Evolutionary conservation across 176 grass and related monocot species (phyloP), one percentile per base, ranked within the genome.

Genomic region (Puccinellia tenuiflora): DNA sequence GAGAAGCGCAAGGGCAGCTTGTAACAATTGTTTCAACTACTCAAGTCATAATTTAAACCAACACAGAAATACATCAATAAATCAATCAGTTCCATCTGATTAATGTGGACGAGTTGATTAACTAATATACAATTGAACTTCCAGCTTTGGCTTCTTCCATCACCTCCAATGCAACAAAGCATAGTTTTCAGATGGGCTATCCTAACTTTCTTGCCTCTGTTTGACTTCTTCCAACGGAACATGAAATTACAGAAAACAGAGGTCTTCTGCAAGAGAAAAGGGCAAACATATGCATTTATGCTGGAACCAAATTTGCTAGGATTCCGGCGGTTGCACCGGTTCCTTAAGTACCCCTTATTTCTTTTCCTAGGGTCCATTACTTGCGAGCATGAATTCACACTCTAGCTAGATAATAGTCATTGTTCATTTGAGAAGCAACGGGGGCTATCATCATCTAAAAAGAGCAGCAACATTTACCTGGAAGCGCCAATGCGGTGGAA

Each of bases 401-500:
- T 47, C 46, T 63, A 73, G 51, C 52, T 33, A 73, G 25, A 12
- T 29, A 38, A 83, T 43, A 38, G 17, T 59, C 28, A n/a, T 28
- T 20, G 79, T 60, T 67, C 7, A n/a, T 38, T 81, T 28, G 38
- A 15, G n/a, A 33, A 66, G 64, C 31, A 52, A 7, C 46, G 25
- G 13, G 30, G 17, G 34, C 12, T 82, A 64, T 72, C 48, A 64
- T 72, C 39, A 62, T n/a, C 29, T 30, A 73, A 39, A 42, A 18
- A 45, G 42, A 37, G 50, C 68, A 55, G 11, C 16, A 46, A 68
- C 45, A 11, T 81, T 81, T 59, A 98, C 96, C 91, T 65, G 87
- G 85, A 66, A 94, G 80, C 65, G 85, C 85, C 76, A 95, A 84
- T 16, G 89, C 42, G 1, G 60, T 73, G 0, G 89, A 86, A 12